These are phyloP conservation scores for Amanita inopinata DNA, from an alignment of 768 basidiomycete species.

Conservation along the genomic window DNA sequence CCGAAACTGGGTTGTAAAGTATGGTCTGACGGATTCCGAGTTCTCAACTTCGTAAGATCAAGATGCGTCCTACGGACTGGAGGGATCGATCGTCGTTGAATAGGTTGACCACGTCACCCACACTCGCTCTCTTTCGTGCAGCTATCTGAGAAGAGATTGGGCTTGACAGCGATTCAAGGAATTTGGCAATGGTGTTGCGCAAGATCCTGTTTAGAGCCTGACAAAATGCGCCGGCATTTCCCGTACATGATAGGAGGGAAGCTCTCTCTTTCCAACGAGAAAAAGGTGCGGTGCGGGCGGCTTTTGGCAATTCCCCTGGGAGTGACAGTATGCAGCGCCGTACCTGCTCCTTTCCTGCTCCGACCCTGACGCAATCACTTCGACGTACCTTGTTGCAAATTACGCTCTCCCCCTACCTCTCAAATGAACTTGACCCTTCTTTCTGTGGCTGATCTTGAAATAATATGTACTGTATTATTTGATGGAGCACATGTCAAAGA, in stretches of 20 bases:
- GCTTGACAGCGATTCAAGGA: no score
- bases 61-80: neutral
- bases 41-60: slow-evolving; percentile 8
- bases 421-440: neutral
- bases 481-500: neutral
- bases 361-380: neutral
- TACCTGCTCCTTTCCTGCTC: neutral
- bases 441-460: neutral
- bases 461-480: no score
- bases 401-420: neutral
- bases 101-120: slow-evolving; percentile 3
- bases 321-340: neutral
- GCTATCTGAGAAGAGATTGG: neutral
- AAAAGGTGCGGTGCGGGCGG: neutral
- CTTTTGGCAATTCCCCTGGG: no score
- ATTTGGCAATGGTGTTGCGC: no score
- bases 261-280: neutral
- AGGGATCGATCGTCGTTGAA: slow-evolving; percentile 8
- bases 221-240: neutral
- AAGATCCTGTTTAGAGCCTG: neutral
- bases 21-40: neutral
- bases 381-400: no score
- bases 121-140: neutral
- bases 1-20: neutral
- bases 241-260: neutral